phyloP scores from a whole-genome alignment of 768 basidiomycete species.

The Boletus sp. region DNA sequence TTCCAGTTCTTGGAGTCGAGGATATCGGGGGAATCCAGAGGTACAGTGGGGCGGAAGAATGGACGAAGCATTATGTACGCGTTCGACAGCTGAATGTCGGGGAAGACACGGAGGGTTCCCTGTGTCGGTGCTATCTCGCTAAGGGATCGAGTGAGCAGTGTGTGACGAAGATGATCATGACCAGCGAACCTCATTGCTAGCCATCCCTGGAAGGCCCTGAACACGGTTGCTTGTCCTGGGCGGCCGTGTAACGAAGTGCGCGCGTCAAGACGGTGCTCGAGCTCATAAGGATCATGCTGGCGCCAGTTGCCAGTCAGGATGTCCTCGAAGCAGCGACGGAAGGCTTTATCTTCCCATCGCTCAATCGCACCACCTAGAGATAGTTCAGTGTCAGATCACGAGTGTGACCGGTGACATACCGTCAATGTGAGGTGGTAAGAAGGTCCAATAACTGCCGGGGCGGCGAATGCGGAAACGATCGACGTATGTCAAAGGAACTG shows the following conservation, averaged over 20 bases:
- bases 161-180: background rate
- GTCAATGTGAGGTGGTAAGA: constrained; percentile 54
- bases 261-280: constrained; percentile 58
- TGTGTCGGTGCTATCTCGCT: constrained; percentile 67
- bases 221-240: constrained; percentile 50
- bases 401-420: constrained; percentile 35
- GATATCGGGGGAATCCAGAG: constrained; percentile 39
- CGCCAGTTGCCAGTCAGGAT: constrained; percentile 64
- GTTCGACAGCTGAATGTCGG: constrained; percentile 59
- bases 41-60: constrained; percentile 60
- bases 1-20: constrained; percentile 52
- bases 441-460: constrained; percentile 56
- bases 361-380: constrained; percentile 65
- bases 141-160: background rate
- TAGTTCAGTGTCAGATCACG: background rate
- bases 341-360: constrained; percentile 64
- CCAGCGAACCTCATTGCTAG: constrained; percentile 55
- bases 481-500: constrained; percentile 64
- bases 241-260: constrained; percentile 61
- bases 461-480: constrained; percentile 74
- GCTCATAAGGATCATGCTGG: constrained; percentile 63
- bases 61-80: constrained; percentile 73
- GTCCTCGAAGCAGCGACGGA: constrained; percentile 57
- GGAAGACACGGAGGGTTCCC: constrained; percentile 53
- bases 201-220: constrained; percentile 76